These are phyloP conservation scores for Amanita pseudoporphyria DNA, from an alignment of 768 basidiomycete genomes.

Conservation along the genomic window DNA sequence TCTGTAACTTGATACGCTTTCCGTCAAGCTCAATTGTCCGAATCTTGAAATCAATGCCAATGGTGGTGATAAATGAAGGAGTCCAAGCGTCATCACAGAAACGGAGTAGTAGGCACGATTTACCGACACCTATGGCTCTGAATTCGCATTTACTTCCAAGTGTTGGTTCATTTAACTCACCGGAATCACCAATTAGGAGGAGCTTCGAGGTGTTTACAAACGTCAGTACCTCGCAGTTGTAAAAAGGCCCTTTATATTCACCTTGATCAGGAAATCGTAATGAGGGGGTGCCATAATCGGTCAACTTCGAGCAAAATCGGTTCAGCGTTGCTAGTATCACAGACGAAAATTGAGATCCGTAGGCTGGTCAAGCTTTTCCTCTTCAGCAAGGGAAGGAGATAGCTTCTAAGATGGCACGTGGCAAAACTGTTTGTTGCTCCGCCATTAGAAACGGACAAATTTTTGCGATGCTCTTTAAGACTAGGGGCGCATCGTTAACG, in stretches of 20 bases:
- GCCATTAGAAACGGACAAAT: too few relatives aligned
- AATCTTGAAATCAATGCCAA: slow-evolving; percentile 99
- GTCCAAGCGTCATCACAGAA: slow-evolving; percentile 99
- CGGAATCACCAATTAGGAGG: slow-evolving; percentile 93
- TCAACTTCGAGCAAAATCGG: background rate
- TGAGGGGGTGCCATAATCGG: slow-evolving; percentile 75
- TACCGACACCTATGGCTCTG: slow-evolving; percentile 66
- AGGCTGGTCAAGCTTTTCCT: background rate
- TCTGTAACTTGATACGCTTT: slow-evolving; percentile 98
- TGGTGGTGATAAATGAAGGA: slow-evolving; percentile 97
- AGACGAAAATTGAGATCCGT: background rate
- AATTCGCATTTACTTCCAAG: background rate
- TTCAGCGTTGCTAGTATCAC: background rate
- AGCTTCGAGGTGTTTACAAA: slow-evolving; percentile 38
- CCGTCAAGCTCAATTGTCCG: slow-evolving; percentile 97
- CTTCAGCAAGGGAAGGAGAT: background rate
- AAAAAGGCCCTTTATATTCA: slow-evolving; percentile 19
- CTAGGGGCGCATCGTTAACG: too few relatives aligned
- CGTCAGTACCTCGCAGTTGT: slow-evolving; percentile 3
- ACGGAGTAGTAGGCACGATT: slow-evolving; percentile 89
- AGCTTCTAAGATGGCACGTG: background rate
- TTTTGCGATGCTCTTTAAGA: too few relatives aligned
- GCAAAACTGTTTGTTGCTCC: background rate
- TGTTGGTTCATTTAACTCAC: slow-evolving; percentile 28
- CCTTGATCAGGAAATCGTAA: slow-evolving; percentile 97